Conservation (phyloP, 495 filamentous ascomycete species). For the Annulohypoxylon stygium region DNA sequence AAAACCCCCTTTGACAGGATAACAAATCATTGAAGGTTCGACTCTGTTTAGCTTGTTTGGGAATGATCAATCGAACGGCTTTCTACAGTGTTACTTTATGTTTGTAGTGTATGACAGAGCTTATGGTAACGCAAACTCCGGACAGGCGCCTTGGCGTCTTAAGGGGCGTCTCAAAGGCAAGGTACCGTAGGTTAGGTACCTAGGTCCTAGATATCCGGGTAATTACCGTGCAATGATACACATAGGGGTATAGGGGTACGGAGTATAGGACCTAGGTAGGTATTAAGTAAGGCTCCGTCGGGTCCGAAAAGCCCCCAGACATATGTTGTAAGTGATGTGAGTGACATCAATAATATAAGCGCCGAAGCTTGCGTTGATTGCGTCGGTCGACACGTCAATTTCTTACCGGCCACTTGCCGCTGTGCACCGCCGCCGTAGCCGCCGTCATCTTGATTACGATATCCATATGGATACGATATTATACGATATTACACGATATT, state of each 20-base stretch:
- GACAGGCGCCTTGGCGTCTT: background rate
- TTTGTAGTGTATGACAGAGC: constrained; percentile 3
- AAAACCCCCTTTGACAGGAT: constrained; percentile 22
- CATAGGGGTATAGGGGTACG: too few relatives aligned
- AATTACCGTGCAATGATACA: too few relatives aligned
- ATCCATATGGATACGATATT: background rate
- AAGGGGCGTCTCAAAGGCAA: background rate
- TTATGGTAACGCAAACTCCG: constrained; percentile 31
- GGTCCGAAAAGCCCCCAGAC: constrained; percentile 4
- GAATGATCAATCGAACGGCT: constrained; percentile 19
- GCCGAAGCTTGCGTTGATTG: constrained; percentile 26
- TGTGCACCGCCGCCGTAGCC: constrained; percentile 1
- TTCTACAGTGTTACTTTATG: constrained; percentile 18
- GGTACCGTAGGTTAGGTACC: background rate
- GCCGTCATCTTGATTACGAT: constrained; percentile 13
- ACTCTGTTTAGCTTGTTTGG: constrained; percentile 5
- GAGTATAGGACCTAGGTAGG: background rate
- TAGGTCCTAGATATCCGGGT: too few relatives aligned
- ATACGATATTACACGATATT: background rate
- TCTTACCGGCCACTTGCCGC: constrained; percentile 13
- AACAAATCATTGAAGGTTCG: constrained; percentile 9
- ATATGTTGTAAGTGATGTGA: too few relatives aligned
- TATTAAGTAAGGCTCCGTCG: constrained; percentile 2
- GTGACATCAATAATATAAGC: constrained; percentile 9
- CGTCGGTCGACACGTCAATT: constrained; percentile 39